These are phyloP conservation scores for Logfia minima DNA, from an alignment of 129 eudicot species.

Conservation along the genomic window DNA sequence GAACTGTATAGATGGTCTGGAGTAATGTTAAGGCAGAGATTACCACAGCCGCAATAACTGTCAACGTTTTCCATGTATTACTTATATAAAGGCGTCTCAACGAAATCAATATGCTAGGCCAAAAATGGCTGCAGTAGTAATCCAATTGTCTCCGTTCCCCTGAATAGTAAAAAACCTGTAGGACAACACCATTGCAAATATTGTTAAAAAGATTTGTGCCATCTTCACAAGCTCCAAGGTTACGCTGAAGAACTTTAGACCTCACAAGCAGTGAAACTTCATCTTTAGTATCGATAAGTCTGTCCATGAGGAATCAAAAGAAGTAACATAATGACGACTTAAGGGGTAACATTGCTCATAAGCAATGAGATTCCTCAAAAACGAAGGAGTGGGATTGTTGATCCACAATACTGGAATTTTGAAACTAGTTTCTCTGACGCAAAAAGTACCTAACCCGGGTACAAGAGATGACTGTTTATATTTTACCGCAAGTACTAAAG, in stretches of 20 bases:
- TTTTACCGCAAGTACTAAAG: slow-evolving; percentile 14
- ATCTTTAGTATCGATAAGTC: slow-evolving; percentile 22
- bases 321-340: slow-evolving; percentile 19
- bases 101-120: slow-evolving; percentile 22
- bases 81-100: slow-evolving; percentile 10
- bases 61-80: slow-evolving; percentile 24
- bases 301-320: slow-evolving; percentile 31
- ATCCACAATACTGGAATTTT: slow-evolving; percentile 14
- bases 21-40: slow-evolving; percentile 9
- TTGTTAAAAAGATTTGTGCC: slow-evolving; percentile 24
- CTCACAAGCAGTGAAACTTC: slow-evolving; percentile 25
- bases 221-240: slow-evolving; percentile 22
- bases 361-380: slow-evolving; percentile 30
- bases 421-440: not conserved
- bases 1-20: slow-evolving; percentile 15
- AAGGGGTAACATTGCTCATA: slow-evolving; percentile 29
- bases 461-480: slow-evolving; percentile 17
- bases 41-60: slow-evolving; percentile 7
- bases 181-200: slow-evolving; percentile 27
- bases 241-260: slow-evolving; percentile 24
- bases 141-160: slow-evolving; percentile 9
- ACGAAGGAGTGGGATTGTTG: slow-evolving; percentile 7
- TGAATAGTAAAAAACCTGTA: slow-evolving; percentile 7
- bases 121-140: slow-evolving; percentile 7
- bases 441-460: not conserved